Evolutionary conservation across 306 rosid genomes (phyloP), one percentile per base, ranked within the genome.

Genomic region (Potentilla sterilis): DNA sequence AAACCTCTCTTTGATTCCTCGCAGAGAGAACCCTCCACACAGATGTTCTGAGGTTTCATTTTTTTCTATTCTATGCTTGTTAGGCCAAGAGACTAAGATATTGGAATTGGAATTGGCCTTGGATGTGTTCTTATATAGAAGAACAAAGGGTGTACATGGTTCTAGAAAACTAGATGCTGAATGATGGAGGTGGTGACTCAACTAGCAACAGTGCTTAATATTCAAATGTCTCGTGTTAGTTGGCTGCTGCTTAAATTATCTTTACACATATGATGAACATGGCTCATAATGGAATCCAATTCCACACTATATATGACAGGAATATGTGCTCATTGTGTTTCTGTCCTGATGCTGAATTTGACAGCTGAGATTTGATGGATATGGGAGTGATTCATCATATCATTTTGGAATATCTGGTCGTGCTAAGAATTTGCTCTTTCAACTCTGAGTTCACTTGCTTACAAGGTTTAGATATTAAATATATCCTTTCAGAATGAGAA

Each of bases 41-140:
- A 70, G 22, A 43, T 63, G 28, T 67, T 69, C 42, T 77, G 84
- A 43, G 71, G 54, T 41, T 80, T 83, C 85, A 83, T 85, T 19
- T 70, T 9, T 34, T 42, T 28, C 11, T 2, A 16, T 0, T 51
- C 47, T 42, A 12, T 58, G 81, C 40, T 64, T 54, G 49, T 11
- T 12, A 48, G 73, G 79, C 18, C 59, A 71, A 49, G 81, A 24
- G 77, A 72, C 5, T 61, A 67, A 61, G 77, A 72, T 80, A 72
- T 61, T 80, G 78, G 84, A 62, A 69, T 22, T 77, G 43, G 2
- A 6, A 0, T 43, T 6, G 24, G 61, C 58, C 38, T 12, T 12
- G 59, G 38, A 2, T 42, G 37, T 79, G 47, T 61, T 59, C 59
- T 37, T 72, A 83, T 79, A 83, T 83, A 83, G 73, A 67, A 61